These are phyloP conservation scores for Bruguiera parviflora DNA, from an alignment of 345 rosid species.

Conservation along the genomic window DNA sequence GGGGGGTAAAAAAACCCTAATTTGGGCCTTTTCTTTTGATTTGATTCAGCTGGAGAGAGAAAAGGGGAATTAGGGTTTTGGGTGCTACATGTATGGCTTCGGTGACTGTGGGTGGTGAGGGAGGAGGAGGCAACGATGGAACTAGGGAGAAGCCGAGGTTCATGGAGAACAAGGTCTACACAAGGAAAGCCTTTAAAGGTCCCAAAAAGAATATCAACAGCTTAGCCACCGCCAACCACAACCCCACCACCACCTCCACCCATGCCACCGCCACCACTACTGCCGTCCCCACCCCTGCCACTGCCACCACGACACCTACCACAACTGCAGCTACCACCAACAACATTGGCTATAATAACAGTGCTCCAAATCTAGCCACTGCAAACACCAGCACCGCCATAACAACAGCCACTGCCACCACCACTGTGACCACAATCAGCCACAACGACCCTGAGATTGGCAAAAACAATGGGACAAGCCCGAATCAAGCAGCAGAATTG, in stretches of 20 bases:
- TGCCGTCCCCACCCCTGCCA: constrained; percentile 3
- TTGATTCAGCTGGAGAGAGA: neutral
- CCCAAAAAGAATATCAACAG: constrained; percentile 26
- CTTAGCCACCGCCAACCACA: constrained; percentile 19
- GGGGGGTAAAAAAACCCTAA: constrained; percentile 27
- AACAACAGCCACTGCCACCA: neutral
- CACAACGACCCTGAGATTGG: neutral
- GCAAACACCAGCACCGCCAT: constrained; percentile 1
- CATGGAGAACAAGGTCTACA: constrained; percentile 62
- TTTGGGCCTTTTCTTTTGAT: neutral
- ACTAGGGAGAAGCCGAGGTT: constrained; percentile 63
- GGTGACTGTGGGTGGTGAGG: constrained; percentile 64
- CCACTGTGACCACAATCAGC: neutral
- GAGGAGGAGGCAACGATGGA: constrained; percentile 31
- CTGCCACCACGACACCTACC: neutral
- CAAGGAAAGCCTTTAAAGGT: constrained; percentile 66
- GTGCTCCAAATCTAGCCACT: neutral
- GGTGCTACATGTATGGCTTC: constrained; percentile 85
- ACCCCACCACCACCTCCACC: neutral
- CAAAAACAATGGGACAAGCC: constrained; percentile 17
- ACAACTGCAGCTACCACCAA: constrained; percentile 11
- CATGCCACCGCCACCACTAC: neutral
- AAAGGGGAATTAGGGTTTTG: constrained; percentile 34
- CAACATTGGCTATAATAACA: constrained; percentile 7
- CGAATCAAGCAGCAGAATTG: constrained; percentile 32